These are phyloP conservation scores for Pseudocercospora macadamiae DNA, from an alignment of 2,329 filamentous ascomycete genomes.

Conservation along the genomic window DNA sequence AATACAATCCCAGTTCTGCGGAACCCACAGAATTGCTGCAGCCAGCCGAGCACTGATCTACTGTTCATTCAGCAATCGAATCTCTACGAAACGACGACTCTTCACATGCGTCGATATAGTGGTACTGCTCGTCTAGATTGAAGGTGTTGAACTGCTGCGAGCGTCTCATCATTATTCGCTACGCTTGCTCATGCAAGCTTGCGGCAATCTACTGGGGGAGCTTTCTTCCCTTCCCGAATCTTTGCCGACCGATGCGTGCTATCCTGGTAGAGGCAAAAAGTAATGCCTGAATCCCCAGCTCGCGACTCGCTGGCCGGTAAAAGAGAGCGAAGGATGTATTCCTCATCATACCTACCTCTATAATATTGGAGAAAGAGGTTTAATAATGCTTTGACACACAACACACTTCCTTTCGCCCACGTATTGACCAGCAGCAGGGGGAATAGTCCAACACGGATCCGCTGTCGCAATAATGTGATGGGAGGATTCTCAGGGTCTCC, in stretches of 20 bases:
- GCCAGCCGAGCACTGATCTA: neutral
- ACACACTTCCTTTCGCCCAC: neutral
- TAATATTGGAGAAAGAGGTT: neutral
- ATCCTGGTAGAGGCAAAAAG: neutral
- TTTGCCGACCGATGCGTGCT: neutral
- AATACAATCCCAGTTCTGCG: neutral
- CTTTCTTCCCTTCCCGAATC: neutral
- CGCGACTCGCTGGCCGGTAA: neutral
- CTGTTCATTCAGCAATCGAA: neutral
- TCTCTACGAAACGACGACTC: conserved; percentile 1
- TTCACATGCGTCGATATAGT: neutral
- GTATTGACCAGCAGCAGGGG: no score
- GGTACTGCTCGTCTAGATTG: neutral
- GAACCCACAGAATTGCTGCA: neutral
- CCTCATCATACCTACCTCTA: neutral
- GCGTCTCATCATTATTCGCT: neutral
- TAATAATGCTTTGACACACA: conserved; percentile 2
- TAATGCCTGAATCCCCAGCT: conserved; percentile 4
- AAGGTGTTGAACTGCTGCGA: no score
- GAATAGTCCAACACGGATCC: neutral
- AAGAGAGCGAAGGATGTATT: neutral
- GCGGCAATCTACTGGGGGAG: neutral
- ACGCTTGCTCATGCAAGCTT: no score
- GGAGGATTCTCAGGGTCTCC: neutral
- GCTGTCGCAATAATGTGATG: neutral